Evolutionary conservation across 2,329 filamentous ascomycete species (phyloP).

Genomic region (Ophiostoma sp.): DNA sequence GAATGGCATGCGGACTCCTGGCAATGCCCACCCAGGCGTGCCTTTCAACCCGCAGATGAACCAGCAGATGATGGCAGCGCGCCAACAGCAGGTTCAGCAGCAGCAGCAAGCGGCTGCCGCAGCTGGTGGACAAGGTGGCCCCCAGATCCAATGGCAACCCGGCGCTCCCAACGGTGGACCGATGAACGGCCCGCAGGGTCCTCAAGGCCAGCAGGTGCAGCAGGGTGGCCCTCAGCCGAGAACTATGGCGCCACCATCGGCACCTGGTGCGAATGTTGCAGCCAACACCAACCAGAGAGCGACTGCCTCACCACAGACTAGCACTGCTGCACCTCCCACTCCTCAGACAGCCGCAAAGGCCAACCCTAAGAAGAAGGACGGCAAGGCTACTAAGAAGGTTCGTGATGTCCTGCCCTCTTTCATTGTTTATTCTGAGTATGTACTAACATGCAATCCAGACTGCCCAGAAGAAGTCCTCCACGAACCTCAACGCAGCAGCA

Average conservation of each 20-base stretch:
- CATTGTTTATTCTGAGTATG: background rate
- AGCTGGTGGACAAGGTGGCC: conserved; percentile 34
- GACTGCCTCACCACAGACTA: conserved; percentile 57
- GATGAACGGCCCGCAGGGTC: conserved; percentile 36
- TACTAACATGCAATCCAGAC: conserved; percentile 34
- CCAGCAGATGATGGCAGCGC: conserved; percentile 52
- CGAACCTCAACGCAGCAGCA: conserved; percentile 46
- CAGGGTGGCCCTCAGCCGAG: conserved; percentile 70
- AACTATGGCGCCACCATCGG: conserved; percentile 62
- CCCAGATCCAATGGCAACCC: conserved; percentile 47
- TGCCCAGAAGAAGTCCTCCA: conserved; percentile 59
- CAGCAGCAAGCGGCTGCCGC: conserved; percentile 22
- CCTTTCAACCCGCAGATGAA: conserved; percentile 55
- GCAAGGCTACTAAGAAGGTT: conserved; percentile 64
- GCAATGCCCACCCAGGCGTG: conserved; percentile 57
- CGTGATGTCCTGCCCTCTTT: conserved; percentile 11
- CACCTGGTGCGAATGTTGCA: conserved; percentile 41
- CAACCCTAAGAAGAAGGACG: conserved; percentile 71
- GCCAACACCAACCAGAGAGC: conserved; percentile 48
- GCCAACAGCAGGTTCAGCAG: conserved; percentile 35
- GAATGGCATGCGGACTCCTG: conserved; percentile 62
- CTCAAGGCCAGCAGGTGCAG: conserved; percentile 44
- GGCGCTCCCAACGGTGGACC: conserved; percentile 39
- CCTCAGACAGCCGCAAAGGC: conserved; percentile 68
- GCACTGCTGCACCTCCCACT: conserved; percentile 65